phyloP scores from a whole-genome alignment of 2,329 filamentous ascomycete genomes.

The Fonsecaea pedrosoi region DNA sequence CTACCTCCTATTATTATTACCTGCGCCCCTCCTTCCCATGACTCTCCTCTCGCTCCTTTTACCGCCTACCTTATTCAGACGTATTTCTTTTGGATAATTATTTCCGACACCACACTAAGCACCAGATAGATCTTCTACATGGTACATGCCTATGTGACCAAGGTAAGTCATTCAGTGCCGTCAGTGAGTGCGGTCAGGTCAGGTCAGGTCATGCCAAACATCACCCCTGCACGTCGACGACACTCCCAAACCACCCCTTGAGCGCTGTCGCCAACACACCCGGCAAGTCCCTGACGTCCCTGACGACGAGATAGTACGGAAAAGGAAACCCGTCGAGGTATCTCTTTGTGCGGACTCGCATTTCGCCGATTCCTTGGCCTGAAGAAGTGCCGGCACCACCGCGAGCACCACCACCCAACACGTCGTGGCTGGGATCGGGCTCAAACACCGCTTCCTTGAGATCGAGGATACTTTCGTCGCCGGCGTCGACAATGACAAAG shows the following conservation, averaged over 20 bases:
- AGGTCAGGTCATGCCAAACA: no score
- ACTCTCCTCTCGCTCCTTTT: no score
- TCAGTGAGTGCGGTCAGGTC: no score
- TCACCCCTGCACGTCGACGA: constrained; percentile 50
- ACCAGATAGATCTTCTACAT: no score
- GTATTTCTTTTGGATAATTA: no score
- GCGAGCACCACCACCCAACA: constrained; percentile 45
- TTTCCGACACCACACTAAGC: no score
- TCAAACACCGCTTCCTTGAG: constrained; percentile 86
- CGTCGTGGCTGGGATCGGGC: constrained; percentile 54
- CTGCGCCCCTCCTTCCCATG: no score
- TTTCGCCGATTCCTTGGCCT: constrained; percentile 56
- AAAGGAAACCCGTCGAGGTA: constrained; percentile 98
- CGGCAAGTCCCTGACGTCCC: constrained; percentile 88
- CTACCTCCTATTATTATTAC: no score
- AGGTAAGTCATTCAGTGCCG: no score
- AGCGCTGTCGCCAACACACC: constrained; percentile 84
- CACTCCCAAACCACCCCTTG: constrained; percentile 91
- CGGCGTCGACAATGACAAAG: constrained; percentile 89
- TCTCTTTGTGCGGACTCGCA: constrained; percentile 78
- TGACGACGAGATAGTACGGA: constrained; percentile 93
- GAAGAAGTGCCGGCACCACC: constrained; percentile 38
- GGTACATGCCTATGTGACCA: no score
- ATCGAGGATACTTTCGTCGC: constrained; percentile 71
- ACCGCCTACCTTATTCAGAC: no score